Percentiles rank a stretch among this genome's conserved stretches.
Evolutionary conservation across 225 moss, liverwort and hornwort species (phyloP).

Genomic region (Physcomitrellopsis africana): DNA sequence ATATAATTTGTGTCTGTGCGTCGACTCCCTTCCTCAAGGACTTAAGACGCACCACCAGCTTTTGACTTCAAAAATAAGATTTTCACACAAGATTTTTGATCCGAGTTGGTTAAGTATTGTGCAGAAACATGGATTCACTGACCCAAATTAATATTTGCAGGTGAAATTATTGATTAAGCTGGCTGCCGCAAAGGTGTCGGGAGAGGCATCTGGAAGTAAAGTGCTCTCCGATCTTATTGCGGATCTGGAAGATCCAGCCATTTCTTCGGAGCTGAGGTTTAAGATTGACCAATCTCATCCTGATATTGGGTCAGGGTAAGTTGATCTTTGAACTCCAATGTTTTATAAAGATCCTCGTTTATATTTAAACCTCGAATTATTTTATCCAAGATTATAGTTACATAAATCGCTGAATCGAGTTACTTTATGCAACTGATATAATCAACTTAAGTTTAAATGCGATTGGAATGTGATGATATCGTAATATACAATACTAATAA

Average conservation of each 20-base stretch:
- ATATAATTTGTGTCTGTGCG: not conserved
- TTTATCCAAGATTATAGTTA: not conserved
- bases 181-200: slow-evolving; percentile 81
- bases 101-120: not conserved
- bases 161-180: slow-evolving; percentile 94
- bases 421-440: slow-evolving; percentile 14
- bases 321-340: not conserved
- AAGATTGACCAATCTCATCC: slow-evolving; percentile 87
- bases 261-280: slow-evolving; percentile 86
- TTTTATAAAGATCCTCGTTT: not conserved
- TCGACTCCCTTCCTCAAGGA: not conserved
- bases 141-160: slow-evolving; percentile 41
- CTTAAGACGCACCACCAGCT: not conserved
- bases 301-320: slow-evolving; percentile 85
- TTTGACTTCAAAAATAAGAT: slow-evolving; percentile 3
- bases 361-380: not conserved
- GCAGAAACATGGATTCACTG: slow-evolving; percentile 10
- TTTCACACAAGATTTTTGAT: slow-evolving; percentile 7
- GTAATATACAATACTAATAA: slow-evolving; percentile 10
- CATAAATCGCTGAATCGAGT: not conserved
- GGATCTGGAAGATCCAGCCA: slow-evolving; percentile 85
- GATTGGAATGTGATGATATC: slow-evolving; percentile 7
- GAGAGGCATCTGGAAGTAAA: slow-evolving; percentile 81
- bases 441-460: not conserved
- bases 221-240: slow-evolving; percentile 87